Percentiles rank a stretch among this genome's conserved stretches.
Conservation (phyloP, 164 flowering plant genomes). For the Vitis cinerea region DNA sequence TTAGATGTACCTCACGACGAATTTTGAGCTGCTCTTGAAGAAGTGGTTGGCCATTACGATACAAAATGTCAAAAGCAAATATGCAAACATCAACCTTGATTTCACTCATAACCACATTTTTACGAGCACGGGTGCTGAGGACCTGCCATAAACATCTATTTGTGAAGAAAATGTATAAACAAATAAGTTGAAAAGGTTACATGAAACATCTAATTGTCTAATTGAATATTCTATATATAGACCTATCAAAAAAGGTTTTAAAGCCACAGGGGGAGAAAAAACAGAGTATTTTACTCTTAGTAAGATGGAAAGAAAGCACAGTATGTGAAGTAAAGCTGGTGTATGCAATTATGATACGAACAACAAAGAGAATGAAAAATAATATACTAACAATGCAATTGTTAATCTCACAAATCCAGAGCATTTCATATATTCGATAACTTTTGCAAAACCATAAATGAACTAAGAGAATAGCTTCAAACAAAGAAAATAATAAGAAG, state of each 20-base stretch:
- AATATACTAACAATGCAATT: not conserved
- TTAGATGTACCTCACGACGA: conserved; percentile 72
- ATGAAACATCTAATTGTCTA: too few species aligned
- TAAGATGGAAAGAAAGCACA: too few species aligned
- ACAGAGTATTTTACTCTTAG: too few species aligned
- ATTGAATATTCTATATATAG: too few species aligned
- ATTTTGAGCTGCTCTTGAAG: conserved; percentile 74
- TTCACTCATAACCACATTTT: conserved; percentile 74
- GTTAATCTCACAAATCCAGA: not conserved
- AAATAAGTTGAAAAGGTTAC: not conserved
- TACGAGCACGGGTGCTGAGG: conserved; percentile 86
- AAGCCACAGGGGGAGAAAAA: too few species aligned
- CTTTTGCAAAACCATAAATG: not conserved
- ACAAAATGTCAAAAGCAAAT: conserved; percentile 87
- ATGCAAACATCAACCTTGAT: conserved; percentile 89
- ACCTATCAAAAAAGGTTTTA: too few species aligned
- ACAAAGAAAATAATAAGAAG: not conserved
- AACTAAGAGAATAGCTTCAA: not conserved
- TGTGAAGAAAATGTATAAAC: not conserved
- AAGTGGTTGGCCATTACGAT: conserved; percentile 78
- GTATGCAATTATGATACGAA: not conserved
- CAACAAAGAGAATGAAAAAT: not conserved
- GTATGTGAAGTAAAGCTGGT: too few species aligned
- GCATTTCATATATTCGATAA: not conserved
- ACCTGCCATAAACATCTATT: conserved; percentile 42